Base-by-base conservation (phyloP, 2,329 filamentous ascomycete genomes). In the Cadophora malorum region DNA sequence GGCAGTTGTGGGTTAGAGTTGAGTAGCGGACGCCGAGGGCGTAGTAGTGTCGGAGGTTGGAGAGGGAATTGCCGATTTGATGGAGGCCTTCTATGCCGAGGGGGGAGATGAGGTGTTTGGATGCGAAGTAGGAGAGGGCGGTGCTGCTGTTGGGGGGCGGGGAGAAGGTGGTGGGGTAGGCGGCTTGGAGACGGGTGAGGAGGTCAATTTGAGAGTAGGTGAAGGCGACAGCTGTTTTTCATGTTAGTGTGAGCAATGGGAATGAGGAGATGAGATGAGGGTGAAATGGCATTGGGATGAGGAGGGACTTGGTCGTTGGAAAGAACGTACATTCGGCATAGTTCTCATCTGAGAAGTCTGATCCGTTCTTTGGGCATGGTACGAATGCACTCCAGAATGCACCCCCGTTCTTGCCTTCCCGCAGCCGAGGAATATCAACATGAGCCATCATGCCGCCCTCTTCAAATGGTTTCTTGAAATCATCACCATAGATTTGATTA, bases 321-420 rank as follows among this genome's bases (percentile, higher is more conserved):
- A 8, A 23, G 3, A 41, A 73, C 85, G 77, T 80, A 91, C 90
- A 90, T 8, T 84, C 79, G 6, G 85, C 86, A 76, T 94, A 94
- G 75, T 88, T 91, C 64, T 84, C 86, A 74, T 94, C 86, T 0
- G 90, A 91, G 75, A 92, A 94, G 79, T 96, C 88, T 4, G 85
- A 85, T 58, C 87, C 88, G 74, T 95, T 88, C 12, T 79, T 78
- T 0, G 94, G 94, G 76, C 94, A 97, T 0, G 87, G 87, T 50
- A 91, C 88, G 75, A 85, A 98, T 10, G 96, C 93, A 77, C 91
- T 94, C 95, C 94, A 97, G 78, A 97, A 97, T n/a, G 92, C 90
- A 65, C 94, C 95, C 49, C 94, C 94, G 70, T 90, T 88, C 72
- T 85, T 83, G 1, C 94, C 94, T 61, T 87, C 79, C 45, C 86